Evolutionary conservation across 2,329 filamentous ascomycete species (phyloP).

Genomic region (Ceratocystis papillata): DNA sequence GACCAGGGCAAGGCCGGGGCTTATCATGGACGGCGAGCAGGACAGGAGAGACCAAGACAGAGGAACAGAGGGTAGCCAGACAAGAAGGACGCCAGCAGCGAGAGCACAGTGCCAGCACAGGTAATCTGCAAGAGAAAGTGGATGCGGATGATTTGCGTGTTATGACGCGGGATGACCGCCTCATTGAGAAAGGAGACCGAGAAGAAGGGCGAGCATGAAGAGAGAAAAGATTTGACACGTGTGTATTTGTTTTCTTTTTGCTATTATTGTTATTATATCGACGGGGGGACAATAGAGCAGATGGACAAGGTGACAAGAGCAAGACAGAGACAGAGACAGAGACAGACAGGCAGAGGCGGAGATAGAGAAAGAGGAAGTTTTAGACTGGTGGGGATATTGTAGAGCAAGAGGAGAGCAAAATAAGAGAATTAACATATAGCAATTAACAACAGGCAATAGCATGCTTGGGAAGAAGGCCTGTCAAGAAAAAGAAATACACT

Average conservation of each 20-base stretch:
- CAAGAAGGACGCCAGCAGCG: too few relatives aligned
- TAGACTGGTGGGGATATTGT: background rate
- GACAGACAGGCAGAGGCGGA: background rate
- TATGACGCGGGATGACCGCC: background rate
- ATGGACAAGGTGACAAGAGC: background rate
- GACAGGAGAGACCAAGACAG: too few relatives aligned
- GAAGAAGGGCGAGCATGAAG: background rate
- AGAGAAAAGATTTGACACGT: background rate
- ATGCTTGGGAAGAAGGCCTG: background rate
- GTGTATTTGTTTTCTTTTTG: background rate
- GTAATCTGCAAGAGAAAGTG: background rate
- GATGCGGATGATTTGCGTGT: conserved; percentile 9
- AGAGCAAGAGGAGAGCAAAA: background rate
- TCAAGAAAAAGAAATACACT: background rate
- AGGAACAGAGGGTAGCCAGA: too few relatives aligned
- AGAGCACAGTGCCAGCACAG: too few relatives aligned
- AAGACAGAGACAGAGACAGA: background rate
- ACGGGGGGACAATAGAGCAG: too few relatives aligned
- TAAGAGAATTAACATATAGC: background rate
- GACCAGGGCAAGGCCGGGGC: too few relatives aligned
- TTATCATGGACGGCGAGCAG: too few relatives aligned
- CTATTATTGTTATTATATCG: background rate
- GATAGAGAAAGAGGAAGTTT: background rate
- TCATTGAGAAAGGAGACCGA: background rate
- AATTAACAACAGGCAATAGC: background rate